Evolutionary conservation across 495 filamentous ascomycete species (phyloP), one percentile per base, ranked within the genome.

Genomic region (Penicillium pulvis): DNA sequence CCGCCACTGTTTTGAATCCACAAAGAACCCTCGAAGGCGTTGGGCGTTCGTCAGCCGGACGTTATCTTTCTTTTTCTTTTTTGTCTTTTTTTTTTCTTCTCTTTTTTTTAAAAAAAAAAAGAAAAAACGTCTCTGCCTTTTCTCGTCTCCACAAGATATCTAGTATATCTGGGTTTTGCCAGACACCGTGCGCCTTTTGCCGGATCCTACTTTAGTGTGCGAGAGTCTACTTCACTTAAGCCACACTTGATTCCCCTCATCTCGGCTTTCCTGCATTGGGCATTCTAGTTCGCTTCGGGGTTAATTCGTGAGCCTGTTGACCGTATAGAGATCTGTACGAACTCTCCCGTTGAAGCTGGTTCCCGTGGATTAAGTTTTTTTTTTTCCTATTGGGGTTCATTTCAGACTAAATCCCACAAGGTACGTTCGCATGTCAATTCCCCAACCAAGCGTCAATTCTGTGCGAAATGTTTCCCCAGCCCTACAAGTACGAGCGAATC

Each of bases 1-100:
- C 24, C 46, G 46, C 46, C 46, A 49, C 46, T 30, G 46, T 49
- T 49, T 49, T 49, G 46, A 17, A 16, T 31, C 46, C 46, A 46
- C 43, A 20, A 23, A 49, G 46, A 30, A 19, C 26, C 26, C 45
- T 47, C 20, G 45, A 11, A 19, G 45, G 45, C 20, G 26, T 31
- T 30, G 46, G 9, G 20, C 20, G 23, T 49, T 49, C 46, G 46
- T 49, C 46, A 31, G 46, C 46, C 16, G 26, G 16, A 23, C 43
- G 10, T 24, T 49, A 24, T n/a, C 7, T 28, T 28, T 47, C 11
- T 47, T 28, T 20, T 19, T 41, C 10, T 39, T 42, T 26, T 49
- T 28, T 44, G 31, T 8, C 31, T 17, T 17, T 53, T 2, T 44
- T 53, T 8, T 39, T 24, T 26, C 41, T 41, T 52, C 26, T 24